Evolutionary conservation across 2,329 filamentous ascomycete genomes (phyloP).

Genomic region (Albophoma yamanashiensis): DNA sequence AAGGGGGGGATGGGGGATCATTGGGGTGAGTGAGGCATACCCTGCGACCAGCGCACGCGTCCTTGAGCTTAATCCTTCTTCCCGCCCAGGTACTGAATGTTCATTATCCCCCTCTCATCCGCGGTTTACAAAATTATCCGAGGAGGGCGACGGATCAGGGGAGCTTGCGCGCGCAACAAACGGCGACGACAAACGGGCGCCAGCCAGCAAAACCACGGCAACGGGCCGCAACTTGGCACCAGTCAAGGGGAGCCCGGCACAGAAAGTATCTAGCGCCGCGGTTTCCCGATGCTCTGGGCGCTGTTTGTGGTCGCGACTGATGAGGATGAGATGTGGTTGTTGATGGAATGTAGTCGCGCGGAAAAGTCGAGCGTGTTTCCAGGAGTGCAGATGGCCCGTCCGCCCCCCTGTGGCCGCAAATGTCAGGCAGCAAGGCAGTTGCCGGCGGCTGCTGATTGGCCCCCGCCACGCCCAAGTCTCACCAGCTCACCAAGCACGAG

Average conservation of each 20-base stretch:
- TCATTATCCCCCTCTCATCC: constrained; percentile 12
- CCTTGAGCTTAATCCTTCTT: constrained; percentile 14
- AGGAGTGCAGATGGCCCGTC: constrained; percentile 5
- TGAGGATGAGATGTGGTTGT: constrained; percentile 14
- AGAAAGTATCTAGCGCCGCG: constrained; percentile 10
- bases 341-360: constrained; percentile 18
- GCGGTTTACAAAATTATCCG: constrained; percentile 24
- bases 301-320: constrained; percentile 10
- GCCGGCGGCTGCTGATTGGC: not conserved
- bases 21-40: constrained; percentile 17
- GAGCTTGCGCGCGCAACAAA: constrained; percentile 3
- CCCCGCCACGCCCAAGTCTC: not conserved
- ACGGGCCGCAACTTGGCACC: constrained; percentile 6
- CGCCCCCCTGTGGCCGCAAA: constrained; percentile 13
- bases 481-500: not conserved
- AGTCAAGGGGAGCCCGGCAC: constrained; percentile 7
- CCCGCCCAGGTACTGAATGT: constrained; percentile 6
- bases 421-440: constrained; percentile 20
- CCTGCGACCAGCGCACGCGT: constrained; percentile 16
- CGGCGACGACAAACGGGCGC: constrained; percentile 1
- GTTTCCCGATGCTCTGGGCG: constrained; percentile 13
- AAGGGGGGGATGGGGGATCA: constrained; percentile 10
- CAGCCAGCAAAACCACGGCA: constrained; percentile 1
- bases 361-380: constrained; percentile 20
- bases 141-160: constrained; percentile 10